These are phyloP conservation scores for Jamesozyma spencerorum DNA, from an alignment of 805 yeast species.

Conservation along the genomic window DNA sequence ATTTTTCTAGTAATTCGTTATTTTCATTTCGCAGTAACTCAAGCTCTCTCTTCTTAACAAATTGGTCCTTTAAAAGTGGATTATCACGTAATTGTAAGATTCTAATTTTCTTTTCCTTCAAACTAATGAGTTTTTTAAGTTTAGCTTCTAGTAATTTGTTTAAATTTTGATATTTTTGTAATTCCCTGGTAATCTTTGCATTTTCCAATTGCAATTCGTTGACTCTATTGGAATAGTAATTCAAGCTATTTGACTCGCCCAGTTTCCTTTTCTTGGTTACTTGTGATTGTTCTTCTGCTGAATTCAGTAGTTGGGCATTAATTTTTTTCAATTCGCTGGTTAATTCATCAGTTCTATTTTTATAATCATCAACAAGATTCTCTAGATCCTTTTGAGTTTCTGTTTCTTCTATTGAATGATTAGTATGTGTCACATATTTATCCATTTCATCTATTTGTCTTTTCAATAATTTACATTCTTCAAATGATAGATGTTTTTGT, in stretches of 20 bases:
- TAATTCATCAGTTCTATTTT: slow-evolving; percentile 39
- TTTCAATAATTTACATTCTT: slow-evolving; percentile 51
- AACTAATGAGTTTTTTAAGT: slow-evolving; percentile 26
- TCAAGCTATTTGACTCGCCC: slow-evolving; percentile 15
- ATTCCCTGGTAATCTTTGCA: slow-evolving; percentile 30
- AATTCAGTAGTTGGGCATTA: slow-evolving; percentile 21
- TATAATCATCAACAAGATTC: slow-evolving; percentile 46
- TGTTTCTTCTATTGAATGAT: slow-evolving; percentile 11
- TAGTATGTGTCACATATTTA: slow-evolving; percentile 12
- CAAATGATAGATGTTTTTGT: slow-evolving; percentile 42
- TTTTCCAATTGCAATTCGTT: slow-evolving; percentile 36
- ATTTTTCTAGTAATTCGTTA: slow-evolving; percentile 35
- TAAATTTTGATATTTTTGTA: slow-evolving; percentile 32
- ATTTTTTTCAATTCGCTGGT: slow-evolving; percentile 32
- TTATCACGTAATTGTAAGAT: slow-evolving; percentile 57
- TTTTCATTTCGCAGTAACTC: slow-evolving; percentile 51
- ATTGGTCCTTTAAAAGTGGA: slow-evolving; percentile 55
- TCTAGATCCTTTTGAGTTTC: slow-evolving; percentile 10
- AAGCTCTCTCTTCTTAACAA: slow-evolving; percentile 44
- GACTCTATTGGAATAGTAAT: slow-evolving; percentile 25
- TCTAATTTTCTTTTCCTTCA: slow-evolving; percentile 35
- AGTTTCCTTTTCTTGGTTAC: slow-evolving; percentile 24
- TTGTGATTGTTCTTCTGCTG: slow-evolving; percentile 10
- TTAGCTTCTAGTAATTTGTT: slow-evolving; percentile 32
- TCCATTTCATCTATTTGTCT: slow-evolving; percentile 45